Evolutionary conservation across 2,329 filamentous ascomycete genomes (phyloP).

Genomic region (Neofusicoccum cordaticola): DNA sequence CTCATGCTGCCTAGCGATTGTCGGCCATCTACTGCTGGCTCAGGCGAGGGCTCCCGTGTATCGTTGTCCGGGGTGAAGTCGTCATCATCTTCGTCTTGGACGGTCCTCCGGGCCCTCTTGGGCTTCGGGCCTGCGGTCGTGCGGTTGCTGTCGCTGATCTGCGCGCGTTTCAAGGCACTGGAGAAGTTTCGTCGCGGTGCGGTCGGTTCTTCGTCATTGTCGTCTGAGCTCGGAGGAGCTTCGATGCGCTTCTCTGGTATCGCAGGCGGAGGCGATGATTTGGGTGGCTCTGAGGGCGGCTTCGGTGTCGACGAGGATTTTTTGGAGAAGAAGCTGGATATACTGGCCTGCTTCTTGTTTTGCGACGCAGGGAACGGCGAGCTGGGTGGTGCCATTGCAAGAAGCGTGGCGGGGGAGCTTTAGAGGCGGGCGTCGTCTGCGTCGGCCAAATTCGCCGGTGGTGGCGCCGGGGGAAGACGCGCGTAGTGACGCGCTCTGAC

Average conservation of each 20-base stretch:
- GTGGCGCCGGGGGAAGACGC: conserved; percentile 3
- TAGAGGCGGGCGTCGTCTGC: not conserved
- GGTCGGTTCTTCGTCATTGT: not conserved
- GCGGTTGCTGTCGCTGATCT: conserved; percentile 24
- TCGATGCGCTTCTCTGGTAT: not conserved
- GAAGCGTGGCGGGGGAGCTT: not conserved
- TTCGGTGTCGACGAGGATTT: conserved; percentile 36
- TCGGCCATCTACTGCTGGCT: conserved; percentile 16
- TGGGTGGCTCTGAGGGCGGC: not conserved
- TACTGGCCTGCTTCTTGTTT: conserved; percentile 71
- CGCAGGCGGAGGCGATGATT: not conserved
- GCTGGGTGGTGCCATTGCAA: conserved; percentile 37
- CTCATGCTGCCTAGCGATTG: conserved; percentile 26
- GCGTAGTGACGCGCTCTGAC: not conserved
- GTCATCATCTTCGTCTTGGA: conserved; percentile 33
- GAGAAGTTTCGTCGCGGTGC: conserved; percentile 26
- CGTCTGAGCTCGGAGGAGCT: not conserved
- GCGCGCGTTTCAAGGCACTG: conserved; percentile 45
- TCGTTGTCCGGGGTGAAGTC: conserved; percentile 35
- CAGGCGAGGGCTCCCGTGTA: conserved; percentile 24
- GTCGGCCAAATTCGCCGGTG: not conserved
- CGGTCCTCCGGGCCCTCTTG: conserved; percentile 7
- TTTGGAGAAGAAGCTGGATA: conserved; percentile 78
- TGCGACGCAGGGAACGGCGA: conserved; percentile 36
- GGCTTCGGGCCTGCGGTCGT: not conserved